Conservation (phyloP, 768 basidiomycete genomes). For the Kwoniella heveanensis region DNA sequence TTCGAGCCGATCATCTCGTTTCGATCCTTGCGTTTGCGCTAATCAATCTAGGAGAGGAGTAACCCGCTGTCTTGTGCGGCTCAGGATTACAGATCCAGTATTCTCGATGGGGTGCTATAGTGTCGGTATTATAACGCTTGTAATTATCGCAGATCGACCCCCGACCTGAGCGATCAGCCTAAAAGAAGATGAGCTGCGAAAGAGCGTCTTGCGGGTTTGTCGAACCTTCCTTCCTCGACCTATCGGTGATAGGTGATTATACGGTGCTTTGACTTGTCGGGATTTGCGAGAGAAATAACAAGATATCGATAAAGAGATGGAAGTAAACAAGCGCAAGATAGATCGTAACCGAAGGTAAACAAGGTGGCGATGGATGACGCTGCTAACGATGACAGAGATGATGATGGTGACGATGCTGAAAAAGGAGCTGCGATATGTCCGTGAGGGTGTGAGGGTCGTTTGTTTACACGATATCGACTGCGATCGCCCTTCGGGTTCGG, state of each 20-base stretch:
- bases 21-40: not conserved
- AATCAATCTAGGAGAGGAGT: no score
- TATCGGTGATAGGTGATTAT: not conserved
- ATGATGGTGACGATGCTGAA: not conserved
- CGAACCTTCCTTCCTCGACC: not conserved
- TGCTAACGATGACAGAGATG: not conserved
- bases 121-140: no score
- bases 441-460: not conserved
- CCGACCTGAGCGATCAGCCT: not conserved
- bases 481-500: not conserved
- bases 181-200: not conserved
- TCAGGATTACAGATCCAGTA: no score
- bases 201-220: constrained; percentile 2
- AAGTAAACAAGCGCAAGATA: not conserved
- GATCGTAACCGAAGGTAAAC: not conserved
- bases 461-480: not conserved
- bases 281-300: not conserved
- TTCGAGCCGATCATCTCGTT: not conserved
- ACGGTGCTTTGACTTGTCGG: not conserved
- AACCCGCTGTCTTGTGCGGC: no score
- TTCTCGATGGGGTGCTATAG: no score
- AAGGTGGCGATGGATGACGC: not conserved
- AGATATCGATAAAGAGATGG: not conserved
- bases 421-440: no score
- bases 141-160: not conserved